Conservation (phyloP, 2,329 filamentous ascomycete species). For the Celoporthe dispersa region DNA sequence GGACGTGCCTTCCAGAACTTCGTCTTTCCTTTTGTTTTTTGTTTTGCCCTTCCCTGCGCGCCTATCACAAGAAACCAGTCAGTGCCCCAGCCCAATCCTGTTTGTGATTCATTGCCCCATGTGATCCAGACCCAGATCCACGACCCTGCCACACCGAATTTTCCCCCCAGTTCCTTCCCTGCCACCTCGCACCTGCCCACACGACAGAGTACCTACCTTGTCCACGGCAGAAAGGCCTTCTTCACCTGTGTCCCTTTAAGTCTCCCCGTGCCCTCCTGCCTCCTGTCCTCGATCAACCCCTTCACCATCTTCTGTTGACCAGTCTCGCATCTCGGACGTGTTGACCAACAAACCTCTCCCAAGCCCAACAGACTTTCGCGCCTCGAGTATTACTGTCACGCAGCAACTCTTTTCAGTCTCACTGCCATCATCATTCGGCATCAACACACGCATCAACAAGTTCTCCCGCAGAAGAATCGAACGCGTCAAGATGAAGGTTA, state of each 20-base stretch:
- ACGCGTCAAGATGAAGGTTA: slow-evolving; percentile 55
- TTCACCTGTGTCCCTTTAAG: slow-evolving; percentile 24
- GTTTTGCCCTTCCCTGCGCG: not conserved
- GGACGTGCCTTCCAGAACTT: slow-evolving; percentile 1
- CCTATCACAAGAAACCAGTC: slow-evolving; percentile 11
- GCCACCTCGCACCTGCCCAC: slow-evolving; percentile 9
- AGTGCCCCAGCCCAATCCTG: slow-evolving; percentile 12
- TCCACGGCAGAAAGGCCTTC: not conserved
- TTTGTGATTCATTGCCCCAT: slow-evolving; percentile 26
- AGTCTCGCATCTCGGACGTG: slow-evolving; percentile 15
- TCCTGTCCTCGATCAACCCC: not conserved
- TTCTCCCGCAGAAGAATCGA: not conserved
- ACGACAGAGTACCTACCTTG: not conserved
- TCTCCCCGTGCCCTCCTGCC: slow-evolving; percentile 16
- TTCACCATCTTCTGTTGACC: slow-evolving; percentile 19
- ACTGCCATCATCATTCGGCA: slow-evolving; percentile 17
- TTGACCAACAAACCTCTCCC: slow-evolving; percentile 23
- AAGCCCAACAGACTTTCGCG: slow-evolving; percentile 12
- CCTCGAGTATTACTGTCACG: slow-evolving; percentile 25
- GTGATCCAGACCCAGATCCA: slow-evolving; percentile 17
- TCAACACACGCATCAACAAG: slow-evolving; percentile 22
- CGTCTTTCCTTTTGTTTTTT: not conserved
- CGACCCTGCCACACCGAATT: slow-evolving; percentile 4
- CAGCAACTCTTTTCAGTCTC: slow-evolving; percentile 21
- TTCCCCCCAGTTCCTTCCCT: slow-evolving; percentile 6